Base-by-base conservation (phyloP, 495 filamentous ascomycete species). In the Aspergillus hancockii region DNA sequence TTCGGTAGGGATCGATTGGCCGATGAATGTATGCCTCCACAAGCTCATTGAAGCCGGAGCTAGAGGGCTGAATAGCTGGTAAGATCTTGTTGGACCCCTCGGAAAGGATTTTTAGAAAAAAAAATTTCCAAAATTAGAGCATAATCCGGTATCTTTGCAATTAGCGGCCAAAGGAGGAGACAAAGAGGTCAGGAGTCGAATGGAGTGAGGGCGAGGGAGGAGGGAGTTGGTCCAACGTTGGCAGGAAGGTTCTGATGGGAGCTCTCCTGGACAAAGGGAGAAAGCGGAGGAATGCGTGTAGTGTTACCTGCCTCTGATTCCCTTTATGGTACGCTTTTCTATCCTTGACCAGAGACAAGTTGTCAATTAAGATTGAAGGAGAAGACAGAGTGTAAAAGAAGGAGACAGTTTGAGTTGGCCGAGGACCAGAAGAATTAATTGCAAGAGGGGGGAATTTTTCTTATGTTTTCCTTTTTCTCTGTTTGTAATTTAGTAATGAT, bases 61-160 rank as follows among this genome's bases (percentile, higher is more conserved):
- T 54, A 55, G 57, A 88, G 88, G 2, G 88, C 87, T 10, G 13
- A 22, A n/a, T 47, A 22, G 43, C 43, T 72, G 91, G 92, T 75
- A 88, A 90, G 61, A 83, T 86, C 68, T 91, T 90, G 66, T 30
- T 21, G 50, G 10, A 52, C 30, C 54, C 52, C 51, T 60, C 53
- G 55, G n/a, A 8, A 41, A 49, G 38, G 54, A 31, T 25, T 10
- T 21, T 32, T 57, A 18, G 23, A 28, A 36, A 46, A 49, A 14
- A 47, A 46, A 8, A 19, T 28, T 14, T 14, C 22, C 12, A 13
- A 10, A 52, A 52, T 49, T 58, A 59, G 45, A 52, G 51, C 58
- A 61, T 63, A 61, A 51, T 63, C 38, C 14, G 12, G 10, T n/a
- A 16, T 41, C 47, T 31, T 54, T 38, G n/a, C 23, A 21, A 22